Base-by-base conservation (phyloP, 2,329 filamentous ascomycete species). In the Thermothelomyces thermophilus region DNA sequence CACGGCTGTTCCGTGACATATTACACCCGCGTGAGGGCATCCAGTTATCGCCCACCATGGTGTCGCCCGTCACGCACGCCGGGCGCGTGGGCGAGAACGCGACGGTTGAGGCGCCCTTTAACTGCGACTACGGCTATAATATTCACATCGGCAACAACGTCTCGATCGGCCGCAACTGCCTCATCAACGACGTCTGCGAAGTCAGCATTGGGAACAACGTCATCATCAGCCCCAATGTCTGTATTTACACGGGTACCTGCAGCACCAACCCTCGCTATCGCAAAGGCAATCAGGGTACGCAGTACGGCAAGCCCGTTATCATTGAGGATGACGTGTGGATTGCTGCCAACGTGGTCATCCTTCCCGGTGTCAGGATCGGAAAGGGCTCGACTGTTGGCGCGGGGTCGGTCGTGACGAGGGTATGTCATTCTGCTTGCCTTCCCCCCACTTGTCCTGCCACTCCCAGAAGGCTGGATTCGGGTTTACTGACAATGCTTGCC, bases 121-220 rank as follows among this genome's bases (percentile, higher is more conserved):
- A 77, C 41, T 96, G 91, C 65, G 90, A 96, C 62, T 65, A 96
- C 62, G 93, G 93, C 0, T 97, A 95, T 70, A 97, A 98, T 66
- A 86, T 97, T 60, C 79, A 79, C 41, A 86, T 98, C 58, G 90
- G 87, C 11, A 84, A 90, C 59, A 84, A 93, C 56, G 88, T 94
- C 2, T 79, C 84, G 48, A 86, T 98, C 58, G 87, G 86, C 16
- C 79, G 87, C 48, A 86, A 88, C 61, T 96, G 90, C 67, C 84
- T 83, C 22, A 84, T 97, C 62, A 81, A 90, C 49, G 93, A 98
- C 64, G 84, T 90, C n/a, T 86, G 84, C 64, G 77, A 83, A 56
- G 86, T 97, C 53, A 82, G 74, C 41, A 90, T 97, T 61, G 90
- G 90, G 2, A 80, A 87, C 54, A 81, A 87, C 51, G 82, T 80